Base-by-base conservation (phyloP, 768 basidiomycete species). In the Suillus spraguei region DNA sequence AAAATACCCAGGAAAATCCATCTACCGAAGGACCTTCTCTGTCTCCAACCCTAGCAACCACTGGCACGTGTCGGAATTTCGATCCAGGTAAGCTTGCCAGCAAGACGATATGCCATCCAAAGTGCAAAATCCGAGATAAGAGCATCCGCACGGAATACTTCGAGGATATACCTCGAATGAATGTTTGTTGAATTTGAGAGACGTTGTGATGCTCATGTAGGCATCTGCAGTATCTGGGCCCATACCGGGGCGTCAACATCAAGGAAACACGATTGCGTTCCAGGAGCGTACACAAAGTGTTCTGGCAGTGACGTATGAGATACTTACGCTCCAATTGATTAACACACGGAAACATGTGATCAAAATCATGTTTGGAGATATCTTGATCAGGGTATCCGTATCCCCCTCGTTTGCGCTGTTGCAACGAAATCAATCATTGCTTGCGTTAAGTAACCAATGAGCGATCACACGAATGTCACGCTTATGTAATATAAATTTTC, bases 91-190 rank as follows among this genome's bases (percentile, higher is more conserved):
- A 84, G 75, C 44, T 80, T 80, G 0, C 80, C 76, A 46, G 76
- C 73, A n/a, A 75, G 70, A 39, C 78, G 64, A 61, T 66, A 81
- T 0, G 83, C 83, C 52, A 85, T 65, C 52, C 83, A 64, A 22
- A 59, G 56, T 38, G 7, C 36, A 55, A 2, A 47, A 24, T 39
- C 14, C 53, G 1, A 63, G 42, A 38, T 55, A 22, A 56, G 60
- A 61, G 41, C 35, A 35, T 33, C 53, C 59, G 24, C 55, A 36
- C n/a, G 32, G 14, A 33, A 35, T 9, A 20, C 16, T 7, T 16
- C 20, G 35, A 7, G 32, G 36, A 65, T 68, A 63, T 52, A 84
- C 85, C 81, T 86, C 85, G 66, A 82, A 78, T 56, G 81, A 81
- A 64, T 84, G 84, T 59, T 77, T 75, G 7, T 75, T 71, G 61